A percentile compares a stretch with the other conserved stretches of the same genome.
Conservation (phyloP, 2,329 filamentous ascomycete genomes). For the Alternaria incomplexa region DNA sequence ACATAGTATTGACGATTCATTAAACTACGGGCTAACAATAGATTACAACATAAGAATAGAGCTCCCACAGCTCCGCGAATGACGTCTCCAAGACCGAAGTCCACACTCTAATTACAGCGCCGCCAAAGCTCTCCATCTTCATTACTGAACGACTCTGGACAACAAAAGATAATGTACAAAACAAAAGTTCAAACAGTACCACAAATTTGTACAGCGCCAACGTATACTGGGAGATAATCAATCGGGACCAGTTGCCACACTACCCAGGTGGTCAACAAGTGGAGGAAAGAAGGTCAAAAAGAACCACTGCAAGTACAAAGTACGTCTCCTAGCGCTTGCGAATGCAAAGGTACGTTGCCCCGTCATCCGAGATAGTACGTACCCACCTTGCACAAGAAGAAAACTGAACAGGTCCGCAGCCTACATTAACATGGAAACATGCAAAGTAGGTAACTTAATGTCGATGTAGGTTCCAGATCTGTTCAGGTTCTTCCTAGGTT, state of each 20-base stretch:
- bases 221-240: background rate
- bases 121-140: background rate
- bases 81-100: background rate
- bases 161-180: background rate
- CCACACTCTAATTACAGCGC: background rate
- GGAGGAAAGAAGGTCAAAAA: background rate
- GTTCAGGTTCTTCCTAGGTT: background rate
- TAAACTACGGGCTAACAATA: background rate
- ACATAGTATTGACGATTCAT: background rate
- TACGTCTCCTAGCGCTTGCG: background rate
- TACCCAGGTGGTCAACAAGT: background rate
- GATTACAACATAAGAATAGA: background rate
- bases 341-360: background rate
- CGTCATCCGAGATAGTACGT: background rate
- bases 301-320: background rate
- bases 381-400: no score
- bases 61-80: background rate
- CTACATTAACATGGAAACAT: background rate
- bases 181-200: background rate
- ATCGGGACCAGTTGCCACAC: background rate
- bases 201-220: background rate
- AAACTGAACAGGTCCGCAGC: background rate
- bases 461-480: background rate
- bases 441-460: background rate
- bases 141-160: background rate